These are phyloP conservation scores for Rhizoclosmatium sp. DNA, from an alignment of 192 early-diverging fungal genomes.

Conservation along the genomic window DNA sequence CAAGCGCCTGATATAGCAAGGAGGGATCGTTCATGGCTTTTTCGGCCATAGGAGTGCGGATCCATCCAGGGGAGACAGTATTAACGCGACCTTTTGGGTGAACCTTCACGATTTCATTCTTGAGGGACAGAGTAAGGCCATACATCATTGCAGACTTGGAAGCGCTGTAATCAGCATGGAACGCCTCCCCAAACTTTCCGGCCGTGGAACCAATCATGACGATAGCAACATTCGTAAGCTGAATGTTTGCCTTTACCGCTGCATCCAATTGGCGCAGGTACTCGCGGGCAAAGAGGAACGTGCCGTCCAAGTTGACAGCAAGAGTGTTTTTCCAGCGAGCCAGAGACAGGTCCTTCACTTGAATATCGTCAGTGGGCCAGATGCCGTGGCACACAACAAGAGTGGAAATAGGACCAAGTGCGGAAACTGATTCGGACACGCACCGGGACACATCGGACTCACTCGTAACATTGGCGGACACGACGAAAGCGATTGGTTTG, in stretches of 20 bases:
- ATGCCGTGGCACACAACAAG: conserved; percentile 67
- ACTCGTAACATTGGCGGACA: conserved; percentile 48
- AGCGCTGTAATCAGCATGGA: conserved; percentile 58
- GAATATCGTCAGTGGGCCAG: conserved; percentile 56
- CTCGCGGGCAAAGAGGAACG: conserved; percentile 55
- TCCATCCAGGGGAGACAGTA: conserved; percentile 63
- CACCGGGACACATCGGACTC: conserved; percentile 49
- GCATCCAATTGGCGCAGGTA: conserved; percentile 41
- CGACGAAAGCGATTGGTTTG: conserved; percentile 33
- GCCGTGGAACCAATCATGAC: conserved; percentile 59
- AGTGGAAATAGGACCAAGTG: conserved; percentile 55
- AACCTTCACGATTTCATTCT: conserved; percentile 66
- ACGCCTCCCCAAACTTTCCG: conserved; percentile 67
- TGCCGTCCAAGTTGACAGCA: conserved; percentile 62
- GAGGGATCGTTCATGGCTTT: conserved; percentile 51
- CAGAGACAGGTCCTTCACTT: conserved; percentile 62
- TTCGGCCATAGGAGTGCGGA: conserved; percentile 68
- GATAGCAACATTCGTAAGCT: conserved; percentile 29
- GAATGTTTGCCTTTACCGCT: not conserved
- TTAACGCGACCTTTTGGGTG: conserved; percentile 63
- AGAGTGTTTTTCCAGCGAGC: conserved; percentile 59
- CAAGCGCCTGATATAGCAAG: conserved; percentile 61
- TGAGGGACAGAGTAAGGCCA: conserved; percentile 54
- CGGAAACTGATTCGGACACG: not conserved
- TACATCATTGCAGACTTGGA: conserved; percentile 63